Evolutionary conservation across 2,329 filamentous ascomycete genomes (phyloP).

Genomic region (Falciphora oryzae): DNA sequence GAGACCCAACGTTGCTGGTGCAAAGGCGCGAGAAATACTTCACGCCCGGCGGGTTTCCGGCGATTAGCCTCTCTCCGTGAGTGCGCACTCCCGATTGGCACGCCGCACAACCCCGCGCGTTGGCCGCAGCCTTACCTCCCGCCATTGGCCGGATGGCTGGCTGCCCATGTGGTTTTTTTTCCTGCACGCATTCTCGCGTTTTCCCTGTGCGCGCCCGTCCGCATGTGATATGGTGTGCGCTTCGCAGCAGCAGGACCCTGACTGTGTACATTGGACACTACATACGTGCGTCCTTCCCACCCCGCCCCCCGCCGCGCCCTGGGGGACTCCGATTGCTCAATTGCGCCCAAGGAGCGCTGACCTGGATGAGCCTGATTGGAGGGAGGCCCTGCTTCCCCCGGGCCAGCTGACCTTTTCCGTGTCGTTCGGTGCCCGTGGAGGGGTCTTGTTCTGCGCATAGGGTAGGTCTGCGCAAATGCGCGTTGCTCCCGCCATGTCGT

Average conservation of each 20-base stretch:
- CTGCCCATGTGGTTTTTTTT: not conserved
- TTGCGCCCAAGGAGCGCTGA: not conserved
- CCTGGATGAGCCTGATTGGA: too few species aligned
- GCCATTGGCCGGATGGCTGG: not conserved
- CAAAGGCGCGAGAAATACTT: not conserved
- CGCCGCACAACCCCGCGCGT: not conserved
- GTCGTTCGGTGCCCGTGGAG: too few species aligned
- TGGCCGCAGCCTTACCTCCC: not conserved
- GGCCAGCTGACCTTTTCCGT: too few species aligned
- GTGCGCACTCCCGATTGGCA: not conserved
- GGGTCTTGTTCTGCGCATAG: too few species aligned
- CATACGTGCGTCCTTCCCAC: too few species aligned
- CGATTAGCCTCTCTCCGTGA: not conserved
- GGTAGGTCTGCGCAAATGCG: too few species aligned
- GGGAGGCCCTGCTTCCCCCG: too few species aligned
- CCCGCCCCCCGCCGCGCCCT: too few species aligned
- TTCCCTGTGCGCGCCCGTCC: not conserved
- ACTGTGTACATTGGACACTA: too few species aligned
- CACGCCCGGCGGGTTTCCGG: too few species aligned
- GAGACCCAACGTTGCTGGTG: not conserved
- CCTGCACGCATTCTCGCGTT: constrained; percentile 1
- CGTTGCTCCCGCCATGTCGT: too few species aligned
- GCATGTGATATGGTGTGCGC: not conserved
- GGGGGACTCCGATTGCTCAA: not conserved
- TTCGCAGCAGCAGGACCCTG: not conserved